phyloP scores from a whole-genome alignment of 2,329 filamentous ascomycete genomes.

The Phialophora tarda region DNA sequence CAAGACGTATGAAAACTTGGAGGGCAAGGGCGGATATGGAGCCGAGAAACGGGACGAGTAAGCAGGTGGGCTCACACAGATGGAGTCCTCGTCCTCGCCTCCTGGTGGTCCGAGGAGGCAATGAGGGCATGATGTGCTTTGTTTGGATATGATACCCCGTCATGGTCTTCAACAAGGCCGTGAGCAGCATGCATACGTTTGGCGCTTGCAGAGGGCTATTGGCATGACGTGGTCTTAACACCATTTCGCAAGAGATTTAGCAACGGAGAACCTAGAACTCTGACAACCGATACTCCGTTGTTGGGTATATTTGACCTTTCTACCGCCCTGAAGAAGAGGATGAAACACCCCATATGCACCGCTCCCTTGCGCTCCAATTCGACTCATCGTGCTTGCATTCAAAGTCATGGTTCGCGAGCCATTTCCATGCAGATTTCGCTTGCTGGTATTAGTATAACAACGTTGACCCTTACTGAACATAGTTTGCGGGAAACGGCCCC shows the following conservation, averaged over 20 bases:
- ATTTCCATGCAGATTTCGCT: neutral
- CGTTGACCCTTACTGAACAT: conserved; percentile 56
- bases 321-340: neutral
- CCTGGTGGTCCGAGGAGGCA: neutral
- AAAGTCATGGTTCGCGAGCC: neutral
- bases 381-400: neutral
- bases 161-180: conserved; percentile 40
- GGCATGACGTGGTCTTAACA: conserved; percentile 2
- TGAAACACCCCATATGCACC: neutral
- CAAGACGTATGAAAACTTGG: conserved; percentile 59
- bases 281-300: conserved; percentile 4
- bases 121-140: neutral
- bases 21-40: conserved; percentile 69
- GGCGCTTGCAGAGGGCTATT: conserved; percentile 2
- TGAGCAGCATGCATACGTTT: conserved; percentile 7
- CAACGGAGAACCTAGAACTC: neutral
- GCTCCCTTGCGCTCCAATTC: neutral
- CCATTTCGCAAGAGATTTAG: neutral
- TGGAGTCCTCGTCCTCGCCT: neutral
- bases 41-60: conserved; percentile 52
- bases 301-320: conserved; percentile 10
- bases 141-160: conserved; percentile 31
- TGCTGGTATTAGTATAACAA: neutral
- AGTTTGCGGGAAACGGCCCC: conserved; percentile 84
- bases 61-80: neutral